A percentile compares a stretch with the other conserved stretches of the same genome.
Conservation (phyloP, 177 flowering plant genomes). For the Vitis hybrid region DNA sequence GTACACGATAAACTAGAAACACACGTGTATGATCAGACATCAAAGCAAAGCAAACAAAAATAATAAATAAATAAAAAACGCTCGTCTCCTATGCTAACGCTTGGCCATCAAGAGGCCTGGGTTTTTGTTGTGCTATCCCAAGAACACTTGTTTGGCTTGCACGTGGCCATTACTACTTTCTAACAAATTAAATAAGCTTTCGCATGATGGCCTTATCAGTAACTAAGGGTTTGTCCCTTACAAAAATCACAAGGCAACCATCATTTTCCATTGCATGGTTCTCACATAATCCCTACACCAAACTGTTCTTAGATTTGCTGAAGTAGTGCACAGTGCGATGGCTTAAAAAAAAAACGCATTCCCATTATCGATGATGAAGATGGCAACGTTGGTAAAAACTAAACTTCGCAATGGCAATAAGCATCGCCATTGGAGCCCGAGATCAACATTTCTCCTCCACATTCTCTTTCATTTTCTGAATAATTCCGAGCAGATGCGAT, state of each 20-base stretch:
- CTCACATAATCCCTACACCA: slow-evolving; percentile 62
- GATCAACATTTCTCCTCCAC: slow-evolving; percentile 32
- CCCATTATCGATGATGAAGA: not conserved
- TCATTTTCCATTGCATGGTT: slow-evolving; percentile 79
- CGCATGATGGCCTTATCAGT: too few species aligned
- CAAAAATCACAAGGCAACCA: slow-evolving; percentile 91
- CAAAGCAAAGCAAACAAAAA: too few species aligned
- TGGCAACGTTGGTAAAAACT: not conserved
- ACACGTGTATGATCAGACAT: too few species aligned
- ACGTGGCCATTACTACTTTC: too few species aligned
- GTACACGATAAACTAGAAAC: too few species aligned
- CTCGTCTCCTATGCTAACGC: too few species aligned
- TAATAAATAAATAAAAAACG: too few species aligned
- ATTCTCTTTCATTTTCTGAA: slow-evolving; percentile 51
- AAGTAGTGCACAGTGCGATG: slow-evolving; percentile 13
- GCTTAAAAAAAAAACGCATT: slow-evolving; percentile 7
- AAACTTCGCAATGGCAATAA: slow-evolving; percentile 10
- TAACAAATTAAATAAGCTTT: too few species aligned
- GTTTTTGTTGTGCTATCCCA: too few species aligned
- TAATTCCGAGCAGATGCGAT: not conserved
- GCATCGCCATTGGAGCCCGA: slow-evolving; percentile 10
- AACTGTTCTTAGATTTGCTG: slow-evolving; percentile 5
- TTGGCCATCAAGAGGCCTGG: too few species aligned
- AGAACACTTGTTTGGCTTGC: too few species aligned
- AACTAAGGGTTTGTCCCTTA: slow-evolving; percentile 38